Base-by-base conservation (phyloP, 352 stramenopile species). In the Phytophthora pisi region DNA sequence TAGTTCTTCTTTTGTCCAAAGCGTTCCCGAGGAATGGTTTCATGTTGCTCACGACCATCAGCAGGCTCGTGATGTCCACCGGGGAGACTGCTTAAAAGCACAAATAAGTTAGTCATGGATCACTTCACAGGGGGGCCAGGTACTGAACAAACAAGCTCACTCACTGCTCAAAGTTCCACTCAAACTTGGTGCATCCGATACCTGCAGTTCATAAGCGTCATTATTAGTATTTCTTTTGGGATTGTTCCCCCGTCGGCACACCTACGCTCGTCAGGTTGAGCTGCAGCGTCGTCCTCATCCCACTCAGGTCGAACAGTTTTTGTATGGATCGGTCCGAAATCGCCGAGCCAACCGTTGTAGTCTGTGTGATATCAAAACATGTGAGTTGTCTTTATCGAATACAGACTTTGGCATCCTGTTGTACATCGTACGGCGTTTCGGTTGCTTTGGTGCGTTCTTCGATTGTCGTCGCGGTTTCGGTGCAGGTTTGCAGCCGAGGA, bases 341-440 rank as follows among this genome's bases (percentile, higher is more conserved):
- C 84, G 10, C 85, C 84, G 2, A 95, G 57, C 84, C 87, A 95
- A 7, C 82, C 81, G 24, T 87, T 86, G 71, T 87, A 92, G 42
- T 75, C 84, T 93, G 36, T 18, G 18, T 3, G 64, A 31, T 11
- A 50, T 50, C 43, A 46, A 46, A 11, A 20, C 40, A 2, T 50
- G n/a, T 26, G 43, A 26, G 16, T 9, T 26, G 43, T 24, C 16
- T 20, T 55, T 13, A 23, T 26, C 24, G 42, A 52, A 46, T 46
- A 7, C n/a, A 16, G 13, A 20, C 4, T 5, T 18, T 34, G 13
- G 57, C 28, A 34, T 52, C 5, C 7, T 45, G 8, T 16, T 43
- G 16, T 51, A 10, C 24, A 36, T 40, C 59, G 34, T 64, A 75
- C 68, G 76, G 74, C 69, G 55, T 43, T 68, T 84, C 3, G 26